phyloP scores from a whole-genome alignment of 2,329 filamentous ascomycete species.

The Xylaria sp. region DNA sequence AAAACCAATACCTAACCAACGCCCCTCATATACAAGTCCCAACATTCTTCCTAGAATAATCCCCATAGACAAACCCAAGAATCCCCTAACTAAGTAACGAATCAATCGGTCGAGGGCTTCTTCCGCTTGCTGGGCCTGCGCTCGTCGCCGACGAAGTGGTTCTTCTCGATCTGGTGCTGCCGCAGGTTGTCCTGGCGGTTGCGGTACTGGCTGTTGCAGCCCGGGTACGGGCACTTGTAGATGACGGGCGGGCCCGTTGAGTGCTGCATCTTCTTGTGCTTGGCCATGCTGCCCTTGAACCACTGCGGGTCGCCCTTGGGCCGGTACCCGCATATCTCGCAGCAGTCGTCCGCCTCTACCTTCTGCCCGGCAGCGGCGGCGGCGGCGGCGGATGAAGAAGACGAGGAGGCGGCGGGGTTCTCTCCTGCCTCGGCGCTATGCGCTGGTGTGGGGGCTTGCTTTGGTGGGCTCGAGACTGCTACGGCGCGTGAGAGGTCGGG shows the following conservation, averaged over 20 bases:
- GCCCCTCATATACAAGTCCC: slow-evolving; percentile 18
- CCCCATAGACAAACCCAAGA: neutral
- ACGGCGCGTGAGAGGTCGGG: slow-evolving; percentile 18
- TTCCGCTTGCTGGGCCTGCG: slow-evolving; percentile 52
- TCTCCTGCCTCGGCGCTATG: slow-evolving; percentile 11
- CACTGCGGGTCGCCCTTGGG: slow-evolving; percentile 60
- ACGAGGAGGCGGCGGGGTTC: slow-evolving; percentile 21
- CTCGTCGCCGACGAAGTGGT: slow-evolving; percentile 53
- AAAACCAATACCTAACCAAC: slow-evolving; percentile 4
- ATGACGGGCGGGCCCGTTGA: slow-evolving; percentile 51
- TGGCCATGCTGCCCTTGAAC: slow-evolving; percentile 62
- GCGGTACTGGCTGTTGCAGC: slow-evolving; percentile 58
- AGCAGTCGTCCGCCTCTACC: slow-evolving; percentile 49
- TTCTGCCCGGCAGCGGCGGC: slow-evolving; percentile 30
- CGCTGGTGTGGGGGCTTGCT: slow-evolving; percentile 16
- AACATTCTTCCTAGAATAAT: slow-evolving; percentile 4
- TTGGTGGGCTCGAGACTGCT: slow-evolving; percentile 15
- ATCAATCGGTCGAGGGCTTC: slow-evolving; percentile 37
- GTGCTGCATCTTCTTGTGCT: slow-evolving; percentile 60
- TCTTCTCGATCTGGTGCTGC: slow-evolving; percentile 60
- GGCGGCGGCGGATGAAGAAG: neutral
- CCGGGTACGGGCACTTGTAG: slow-evolving; percentile 56
- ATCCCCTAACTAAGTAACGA: neutral
- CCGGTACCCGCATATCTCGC: slow-evolving; percentile 57
- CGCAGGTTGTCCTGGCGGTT: slow-evolving; percentile 59